Evolutionary conservation across 2,329 filamentous ascomycete genomes (phyloP), one percentile per base, ranked within the genome.

Genomic region (Bipolaris gigantea): DNA sequence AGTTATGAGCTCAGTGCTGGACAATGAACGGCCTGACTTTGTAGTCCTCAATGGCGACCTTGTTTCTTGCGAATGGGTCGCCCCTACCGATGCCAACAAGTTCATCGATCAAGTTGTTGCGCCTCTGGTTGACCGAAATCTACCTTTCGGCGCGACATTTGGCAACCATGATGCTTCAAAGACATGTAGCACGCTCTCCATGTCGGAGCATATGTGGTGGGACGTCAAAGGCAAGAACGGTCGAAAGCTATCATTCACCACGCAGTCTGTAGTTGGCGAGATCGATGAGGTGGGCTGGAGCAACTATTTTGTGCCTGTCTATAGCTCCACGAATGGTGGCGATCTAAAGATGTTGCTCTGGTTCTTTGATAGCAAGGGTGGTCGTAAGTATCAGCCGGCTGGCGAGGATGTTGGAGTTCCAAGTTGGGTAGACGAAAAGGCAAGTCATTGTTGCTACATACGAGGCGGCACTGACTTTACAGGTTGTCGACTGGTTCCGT

Each of bases 21-120:
- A 84, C 33, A 71, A 69, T 0, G 87, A 89, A 53, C 62, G 55
- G 0, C 81, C 84, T 0, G 77, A 84, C 35, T 77, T 90, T 0
- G 86, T 88, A 0, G 83, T 90, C 0, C 71, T 90, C 25, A 90
- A 89, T 50, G 88, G 88, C 13, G 88, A 90, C 62, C 76, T 90
- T 3, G 85, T 89, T 50, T 88, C 87, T 0, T 87, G 88, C 35
- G 87, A 90, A 54, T 64, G 61, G 42, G 53, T 69, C 4, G 57
- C 49, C 9, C 52, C 60, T 9, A 50, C 59, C 2, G 56, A 64
- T 21, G 50, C 47, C n/a, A 67, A 63, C 5, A 21, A 39, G 1
- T 34, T 66, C 32, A 58, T 71, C 27, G 63, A 71, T 36, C 62
- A 65, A 34, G 50, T 71, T 18, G 50, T 70, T 15, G 36, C 56